These are phyloP conservation scores for Phytophthora brassicae DNA, from an alignment of 352 stramenopile genomes.

Conservation along the genomic window DNA sequence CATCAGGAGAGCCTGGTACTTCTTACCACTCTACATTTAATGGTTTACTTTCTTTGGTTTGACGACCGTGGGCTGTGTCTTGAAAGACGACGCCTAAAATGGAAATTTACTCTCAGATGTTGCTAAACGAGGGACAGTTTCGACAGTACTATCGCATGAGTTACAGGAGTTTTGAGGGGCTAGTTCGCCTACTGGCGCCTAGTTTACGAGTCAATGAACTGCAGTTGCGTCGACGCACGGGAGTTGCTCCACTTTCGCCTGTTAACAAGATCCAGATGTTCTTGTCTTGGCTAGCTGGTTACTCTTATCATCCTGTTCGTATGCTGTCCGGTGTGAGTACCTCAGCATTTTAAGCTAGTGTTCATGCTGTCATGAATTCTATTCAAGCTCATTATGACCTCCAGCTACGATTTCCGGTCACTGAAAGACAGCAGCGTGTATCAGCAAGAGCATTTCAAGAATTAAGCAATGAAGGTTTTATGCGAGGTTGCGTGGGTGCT, in stretches of 20 bases:
- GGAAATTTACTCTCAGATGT: slow-evolving; percentile 4
- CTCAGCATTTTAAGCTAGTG: background rate
- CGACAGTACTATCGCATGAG: slow-evolving; percentile 12
- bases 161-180: too few relatives aligned
- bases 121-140: slow-evolving; percentile 11
- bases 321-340: background rate
- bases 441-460: background rate
- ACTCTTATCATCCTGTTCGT: slow-evolving; percentile 5
- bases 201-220: too few relatives aligned
- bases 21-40: too few relatives aligned
- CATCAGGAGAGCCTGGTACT: too few relatives aligned
- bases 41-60: too few relatives aligned
- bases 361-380: slow-evolving; percentile 7
- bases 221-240: too few relatives aligned
- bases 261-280: too few relatives aligned
- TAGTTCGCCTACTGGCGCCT: too few relatives aligned
- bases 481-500: slow-evolving; percentile 5
- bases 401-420: slow-evolving; percentile 3
- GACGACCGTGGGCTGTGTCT: too few relatives aligned
- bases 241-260: too few relatives aligned
- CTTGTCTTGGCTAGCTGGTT: too few relatives aligned
- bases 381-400: slow-evolving; percentile 3
- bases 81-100: background rate
- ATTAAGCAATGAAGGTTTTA: background rate
- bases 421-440: background rate